Conservation (phyloP, 805 yeast species). For the Ogataea corticis region DNA sequence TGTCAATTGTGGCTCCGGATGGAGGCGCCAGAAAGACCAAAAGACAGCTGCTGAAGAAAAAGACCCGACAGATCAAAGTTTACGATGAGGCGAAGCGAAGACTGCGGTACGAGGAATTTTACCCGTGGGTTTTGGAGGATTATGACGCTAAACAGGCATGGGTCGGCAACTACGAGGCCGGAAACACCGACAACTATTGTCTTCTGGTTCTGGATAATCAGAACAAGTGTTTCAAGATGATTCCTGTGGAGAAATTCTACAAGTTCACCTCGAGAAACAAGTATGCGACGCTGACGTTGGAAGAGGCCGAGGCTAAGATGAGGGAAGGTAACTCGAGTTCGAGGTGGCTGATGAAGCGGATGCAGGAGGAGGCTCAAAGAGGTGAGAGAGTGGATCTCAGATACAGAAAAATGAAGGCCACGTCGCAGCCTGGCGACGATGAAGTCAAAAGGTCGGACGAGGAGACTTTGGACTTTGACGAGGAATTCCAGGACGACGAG, state of each 20-base stretch:
- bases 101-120: slow-evolving; percentile 91
- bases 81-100: slow-evolving; percentile 82
- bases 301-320: slow-evolving; percentile 96
- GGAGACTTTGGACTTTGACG: slow-evolving; percentile 92
- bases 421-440: slow-evolving; percentile 32
- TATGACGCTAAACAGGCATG: slow-evolving; percentile 91
- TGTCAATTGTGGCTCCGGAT: slow-evolving; percentile 85
- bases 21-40: slow-evolving; percentile 79
- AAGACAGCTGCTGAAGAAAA: slow-evolving; percentile 62
- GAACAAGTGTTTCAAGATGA: slow-evolving; percentile 76
- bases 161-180: slow-evolving; percentile 96
- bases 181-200: slow-evolving; percentile 80
- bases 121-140: slow-evolving; percentile 98
- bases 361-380: slow-evolving; percentile 64
- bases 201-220: slow-evolving; percentile 80
- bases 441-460: slow-evolving; percentile 63
- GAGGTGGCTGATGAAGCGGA: slow-evolving; percentile 93
- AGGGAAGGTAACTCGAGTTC: slow-evolving; percentile 72
- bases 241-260: slow-evolving; percentile 94
- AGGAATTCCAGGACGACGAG: slow-evolving; percentile 97
- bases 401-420: slow-evolving; percentile 44
- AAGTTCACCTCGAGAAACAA: slow-evolving; percentile 90
- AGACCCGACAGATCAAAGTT: slow-evolving; percentile 79
- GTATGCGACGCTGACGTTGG: slow-evolving; percentile 89
- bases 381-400: slow-evolving; percentile 53